Evolutionary conservation across 192 early-diverging fungal species (phyloP).

Genomic region (Backusella parvicylindrica): DNA sequence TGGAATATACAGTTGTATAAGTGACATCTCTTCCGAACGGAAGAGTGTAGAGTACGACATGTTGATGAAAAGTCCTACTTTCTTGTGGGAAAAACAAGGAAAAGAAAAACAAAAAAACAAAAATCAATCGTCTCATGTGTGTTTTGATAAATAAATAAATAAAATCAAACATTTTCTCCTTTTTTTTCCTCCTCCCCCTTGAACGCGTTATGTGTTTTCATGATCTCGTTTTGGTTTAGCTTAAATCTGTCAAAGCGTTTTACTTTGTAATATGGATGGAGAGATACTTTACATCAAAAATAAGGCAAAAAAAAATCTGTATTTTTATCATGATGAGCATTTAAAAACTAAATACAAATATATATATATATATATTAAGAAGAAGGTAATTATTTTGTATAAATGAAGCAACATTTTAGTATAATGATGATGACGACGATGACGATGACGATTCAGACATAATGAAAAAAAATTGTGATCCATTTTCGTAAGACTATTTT

Average conservation of each 20-base stretch:
- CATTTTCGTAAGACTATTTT: not conserved
- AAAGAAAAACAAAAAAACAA: conserved; percentile 10
- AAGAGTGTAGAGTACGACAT: conserved; percentile 62
- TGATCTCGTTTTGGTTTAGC: not conserved
- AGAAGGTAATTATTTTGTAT: not conserved
- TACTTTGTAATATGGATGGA: not conserved
- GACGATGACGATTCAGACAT: not conserved
- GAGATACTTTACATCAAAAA: not conserved
- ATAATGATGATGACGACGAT: not conserved
- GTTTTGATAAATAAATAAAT: not conserved
- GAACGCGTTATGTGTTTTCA: not conserved
- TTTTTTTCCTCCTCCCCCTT: not conserved
- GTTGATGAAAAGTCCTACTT: not conserved
- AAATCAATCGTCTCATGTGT: not conserved
- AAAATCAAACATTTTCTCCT: not conserved
- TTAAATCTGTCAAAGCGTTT: not conserved
- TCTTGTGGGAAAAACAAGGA: not conserved
- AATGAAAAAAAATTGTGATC: not conserved
- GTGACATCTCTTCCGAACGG: conserved; percentile 93
- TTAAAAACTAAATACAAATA: not conserved
- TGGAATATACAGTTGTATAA: conserved; percentile 94
- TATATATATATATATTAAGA: not conserved
- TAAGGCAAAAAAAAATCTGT: not conserved
- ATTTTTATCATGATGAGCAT: not conserved
- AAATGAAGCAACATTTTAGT: too few relatives aligned